Evolutionary conservation across 768 basidiomycete species (phyloP), one percentile per base, ranked within the genome.

Genomic region (Termitomyces sp.): DNA sequence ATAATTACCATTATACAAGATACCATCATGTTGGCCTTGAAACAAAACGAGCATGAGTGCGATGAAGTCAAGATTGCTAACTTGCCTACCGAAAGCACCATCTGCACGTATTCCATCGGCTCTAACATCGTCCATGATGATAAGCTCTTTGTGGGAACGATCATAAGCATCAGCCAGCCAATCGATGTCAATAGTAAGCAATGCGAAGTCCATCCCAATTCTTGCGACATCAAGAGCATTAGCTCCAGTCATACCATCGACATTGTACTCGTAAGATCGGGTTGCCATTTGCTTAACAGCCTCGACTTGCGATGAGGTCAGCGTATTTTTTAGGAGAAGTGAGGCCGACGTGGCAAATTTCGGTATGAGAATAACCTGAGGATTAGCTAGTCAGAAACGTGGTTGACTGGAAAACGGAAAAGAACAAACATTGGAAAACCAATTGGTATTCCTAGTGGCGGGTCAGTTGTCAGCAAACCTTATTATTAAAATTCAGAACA

Each of bases 1-100:
- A 65, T 91, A 91, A 66, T 90, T 89, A 37, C 88, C 89, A 60
- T 86, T 88, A 66, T 89, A 90, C 5, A 87, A 68, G 31, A 88
- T 76, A 14, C 88, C 88, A 40, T 69, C 73, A 70, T 91, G 89
- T 71, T 89, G 81, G 17, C 77, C 79, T 80, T 56, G 56, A 20
- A 47, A 38, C 56, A 8, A 42, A 2, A 25, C 25, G 25, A 37
- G 31, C 5, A 55, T 31, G 46, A 17, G 36, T n/a, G n/a, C 17
- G 31, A 56, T 34, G 42, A 45, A 34, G 12, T 12, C 7, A 45
- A 56, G n/a, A 32, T 32, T 45, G 11, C 31, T 34, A 56, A 11
- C 29, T 12, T 20, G 54, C 71, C 62, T 66, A 77, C 80, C 79
- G 62, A 84, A 84, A 37, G 80, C 78, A 8, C 82, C 83, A 65